Conservation (phyloP, 345 rosid genomes). For the Populus nigra region DNA sequence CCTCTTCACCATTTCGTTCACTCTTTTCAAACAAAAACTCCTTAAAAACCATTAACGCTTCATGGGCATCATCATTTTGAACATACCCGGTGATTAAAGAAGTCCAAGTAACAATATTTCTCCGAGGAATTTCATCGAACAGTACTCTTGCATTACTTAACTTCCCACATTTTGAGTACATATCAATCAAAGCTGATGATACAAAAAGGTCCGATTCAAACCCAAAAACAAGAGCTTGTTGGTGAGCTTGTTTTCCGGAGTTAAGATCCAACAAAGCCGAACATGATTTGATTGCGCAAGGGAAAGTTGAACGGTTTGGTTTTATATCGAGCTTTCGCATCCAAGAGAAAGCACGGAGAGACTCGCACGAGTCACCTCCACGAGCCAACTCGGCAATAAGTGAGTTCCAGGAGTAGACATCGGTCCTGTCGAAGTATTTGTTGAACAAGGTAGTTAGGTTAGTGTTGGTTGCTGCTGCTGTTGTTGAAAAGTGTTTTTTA, state of each 20-base stretch:
- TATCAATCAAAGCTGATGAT: conserved; percentile 66
- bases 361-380: conserved; percentile 63
- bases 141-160: conserved; percentile 54
- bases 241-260: conserved; percentile 79
- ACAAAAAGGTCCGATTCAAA: conserved; percentile 66
- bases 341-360: conserved; percentile 75
- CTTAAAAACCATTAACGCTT: conserved; percentile 66
- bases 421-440: conserved; percentile 63
- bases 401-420: conserved; percentile 85
- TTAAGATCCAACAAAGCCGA: conserved; percentile 64
- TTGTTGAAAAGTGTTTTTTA: conserved; percentile 32
- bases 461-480: conserved; percentile 21
- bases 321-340: conserved; percentile 68
- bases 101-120: conserved; percentile 81
- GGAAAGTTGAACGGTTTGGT: conserved; percentile 75
- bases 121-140: conserved; percentile 73
- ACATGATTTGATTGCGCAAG: conserved; percentile 85
- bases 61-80: conserved; percentile 48
- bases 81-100: conserved; percentile 77
- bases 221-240: conserved; percentile 72
- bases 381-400: conserved; percentile 83
- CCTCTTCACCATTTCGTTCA: conserved; percentile 19
- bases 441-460: conserved; percentile 59
- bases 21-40: conserved; percentile 55
- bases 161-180: conserved; percentile 69